Evolutionary conservation across 352 stramenopile genomes (phyloP), one percentile per base, ranked within the genome.

Genomic region (Albugo candida): DNA sequence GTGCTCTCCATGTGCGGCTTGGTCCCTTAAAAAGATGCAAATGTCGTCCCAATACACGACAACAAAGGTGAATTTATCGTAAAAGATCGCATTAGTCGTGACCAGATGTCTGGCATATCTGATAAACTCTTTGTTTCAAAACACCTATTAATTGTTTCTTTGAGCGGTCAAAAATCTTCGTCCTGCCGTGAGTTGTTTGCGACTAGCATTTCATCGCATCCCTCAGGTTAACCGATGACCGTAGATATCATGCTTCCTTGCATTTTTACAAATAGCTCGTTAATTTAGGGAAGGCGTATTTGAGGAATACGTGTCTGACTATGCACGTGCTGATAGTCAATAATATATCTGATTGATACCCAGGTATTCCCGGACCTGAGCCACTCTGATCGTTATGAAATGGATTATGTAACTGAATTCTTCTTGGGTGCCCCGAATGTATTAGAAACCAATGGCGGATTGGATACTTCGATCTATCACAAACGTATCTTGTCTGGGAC

Each of bases 21-120:
- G 38, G 13, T 19, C 50, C 12, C 36, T 17, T 16, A 51, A 68
- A 18, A 66, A 50, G 31, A 67, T 42, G 41, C 52, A 66, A 46
- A 70, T 65, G 38, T 68, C 64, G 21, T 68, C 59, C 4, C 64
- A 31, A 19, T 66, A 69, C 1, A 65, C 59, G 10, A 70, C 56
- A 17, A 75, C 47, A 48, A 67, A 52, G 69, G 0, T 17, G n/a
- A 53, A 56, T 8, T 55, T 49, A 6, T 21, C 54, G 17, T 70
- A 66, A 66, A 41, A 4, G 47, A 19, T 17, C 54, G 53, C 61
- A 69, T 66, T 4, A 67, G 42, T 18, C 56, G 59, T 8, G 59
- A 61, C 59, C 56, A 75, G 5, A 60, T 51, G 18, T 54, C 54
- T 11, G 56, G 56, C 59, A 70, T 75, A 27, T 59, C 59, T 16